Evolutionary conservation across 768 basidiomycete genomes (phyloP).

Genomic region (Krasilnikovozyma curviuscula): DNA sequence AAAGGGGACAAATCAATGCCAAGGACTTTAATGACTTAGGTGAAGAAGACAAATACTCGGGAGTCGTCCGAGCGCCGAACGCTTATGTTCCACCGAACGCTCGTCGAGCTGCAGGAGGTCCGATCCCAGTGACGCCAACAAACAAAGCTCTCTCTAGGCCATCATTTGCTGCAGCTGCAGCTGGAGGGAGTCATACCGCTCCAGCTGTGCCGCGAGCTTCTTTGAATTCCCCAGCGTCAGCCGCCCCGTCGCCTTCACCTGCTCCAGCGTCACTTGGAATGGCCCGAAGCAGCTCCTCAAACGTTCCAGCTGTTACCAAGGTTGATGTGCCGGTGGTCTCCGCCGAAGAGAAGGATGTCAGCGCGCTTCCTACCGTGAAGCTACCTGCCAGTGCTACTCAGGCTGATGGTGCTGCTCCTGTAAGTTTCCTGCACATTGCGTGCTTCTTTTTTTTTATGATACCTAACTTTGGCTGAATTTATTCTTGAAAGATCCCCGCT

Average conservation of each 20-base stretch:
- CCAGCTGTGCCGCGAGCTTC: too few relatives aligned
- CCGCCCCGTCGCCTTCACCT: not conserved
- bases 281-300: not conserved
- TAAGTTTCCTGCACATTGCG: not conserved
- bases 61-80: constrained; percentile 66
- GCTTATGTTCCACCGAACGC: constrained; percentile 93
- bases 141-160: not conserved
- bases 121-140: not conserved
- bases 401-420: constrained; percentile 1
- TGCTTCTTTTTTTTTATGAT: too few relatives aligned
- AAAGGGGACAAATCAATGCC: constrained; percentile 40
- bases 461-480: not conserved
- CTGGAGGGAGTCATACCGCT: constrained; percentile 2
- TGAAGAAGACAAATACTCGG: constrained; percentile 94
- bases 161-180: constrained; percentile 4
- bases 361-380: not conserved
- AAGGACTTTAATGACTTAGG: constrained; percentile 52
- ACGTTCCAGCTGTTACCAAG: not conserved
- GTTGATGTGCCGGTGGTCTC: not conserved
- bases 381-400: not conserved
- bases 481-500: constrained; percentile 5
- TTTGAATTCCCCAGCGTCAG: too few relatives aligned
- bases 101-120: constrained; percentile 30
- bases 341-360: not conserved
- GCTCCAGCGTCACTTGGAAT: not conserved